Evolutionary conservation across 108 stramenopile species (phyloP), one percentile per base, ranked within the genome.

Genomic region (Nitzschia sp.): DNA sequence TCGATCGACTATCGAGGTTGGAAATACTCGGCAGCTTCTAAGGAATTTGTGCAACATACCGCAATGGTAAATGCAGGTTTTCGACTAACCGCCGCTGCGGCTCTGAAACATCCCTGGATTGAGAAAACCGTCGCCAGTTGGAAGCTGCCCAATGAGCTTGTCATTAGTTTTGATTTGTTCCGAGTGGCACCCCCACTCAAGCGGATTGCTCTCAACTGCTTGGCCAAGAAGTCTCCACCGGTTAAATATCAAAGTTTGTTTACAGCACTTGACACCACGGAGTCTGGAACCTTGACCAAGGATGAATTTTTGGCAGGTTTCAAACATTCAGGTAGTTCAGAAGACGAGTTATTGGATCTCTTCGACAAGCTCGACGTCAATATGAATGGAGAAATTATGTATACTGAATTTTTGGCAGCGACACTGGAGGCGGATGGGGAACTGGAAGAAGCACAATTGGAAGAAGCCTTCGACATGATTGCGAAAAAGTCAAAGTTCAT

Each of bases 381-480:
- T 68, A 60, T 53, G 38, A 85, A 68, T 45, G 84, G 81, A 2
- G 59, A 55, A 15, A 83, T 90, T 17, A 72, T 81, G 58, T 90
- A 87, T 71, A 87, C 81, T 36, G 89, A 90, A 66, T 90, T 90
- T 67, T 57, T 87, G 17, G 89, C 89, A 17, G 85, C 86, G 30
- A 85, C 85, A 1, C 41, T 90, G 29, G 88, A 89, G 58, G 76
- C 72, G 22, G 66, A 76, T 26, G 77, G 79, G 15, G 54, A 59
- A 44, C 69, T 91, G 58, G 76, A 75, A 19, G 88, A 93, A 72
- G 80, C 84, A 30, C 75, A 71, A 34, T 58, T 93, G 28, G 72
- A 79, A 0, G 88, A 88, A 63, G 86, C 92, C 13, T 96, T 96
- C 70, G 90, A 94, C 69, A 73, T 88, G 44, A 75, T 96, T 33